A percentile compares a stretch with the other conserved stretches of the same genome.
phyloP scores from a whole-genome alignment of 257 asterid species.

The Solanum ossicruentum region DNA sequence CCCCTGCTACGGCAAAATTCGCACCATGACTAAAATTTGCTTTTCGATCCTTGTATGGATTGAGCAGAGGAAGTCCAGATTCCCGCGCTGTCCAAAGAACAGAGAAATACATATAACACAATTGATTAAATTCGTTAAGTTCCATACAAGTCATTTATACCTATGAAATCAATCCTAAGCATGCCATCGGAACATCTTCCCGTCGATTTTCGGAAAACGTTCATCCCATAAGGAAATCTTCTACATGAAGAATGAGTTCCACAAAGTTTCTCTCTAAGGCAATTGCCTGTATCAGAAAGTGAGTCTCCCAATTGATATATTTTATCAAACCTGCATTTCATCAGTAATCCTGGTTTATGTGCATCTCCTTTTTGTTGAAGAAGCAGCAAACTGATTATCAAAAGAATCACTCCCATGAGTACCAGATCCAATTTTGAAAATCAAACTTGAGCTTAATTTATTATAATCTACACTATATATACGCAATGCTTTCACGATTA shows the following conservation, averaged over 20 bases:
- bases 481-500: not conserved
- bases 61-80: conserved; percentile 4
- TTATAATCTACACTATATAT: not conserved
- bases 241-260: not conserved
- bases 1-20: conserved; percentile 11
- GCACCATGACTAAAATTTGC: conserved; percentile 7
- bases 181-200: conserved; percentile 11
- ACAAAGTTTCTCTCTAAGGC: not conserved
- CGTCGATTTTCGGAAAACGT: not conserved
- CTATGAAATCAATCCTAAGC: conserved; percentile 6
- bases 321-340: conserved; percentile 3
- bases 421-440: not conserved
- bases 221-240: conserved; percentile 8
- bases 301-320: conserved; percentile 14
- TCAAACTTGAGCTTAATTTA: not conserved
- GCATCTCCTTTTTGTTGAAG: not conserved
- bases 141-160: not conserved
- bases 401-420: not conserved
- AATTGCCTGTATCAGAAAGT: conserved; percentile 13
- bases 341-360: not conserved
- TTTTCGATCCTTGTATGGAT: not conserved
- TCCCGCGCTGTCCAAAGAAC: not conserved
- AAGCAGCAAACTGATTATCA: not conserved
- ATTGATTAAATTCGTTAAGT: not conserved
- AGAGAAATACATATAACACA: not conserved